Base-by-base conservation (phyloP, 495 filamentous ascomycete species). In the Aspergillus ostianus region DNA sequence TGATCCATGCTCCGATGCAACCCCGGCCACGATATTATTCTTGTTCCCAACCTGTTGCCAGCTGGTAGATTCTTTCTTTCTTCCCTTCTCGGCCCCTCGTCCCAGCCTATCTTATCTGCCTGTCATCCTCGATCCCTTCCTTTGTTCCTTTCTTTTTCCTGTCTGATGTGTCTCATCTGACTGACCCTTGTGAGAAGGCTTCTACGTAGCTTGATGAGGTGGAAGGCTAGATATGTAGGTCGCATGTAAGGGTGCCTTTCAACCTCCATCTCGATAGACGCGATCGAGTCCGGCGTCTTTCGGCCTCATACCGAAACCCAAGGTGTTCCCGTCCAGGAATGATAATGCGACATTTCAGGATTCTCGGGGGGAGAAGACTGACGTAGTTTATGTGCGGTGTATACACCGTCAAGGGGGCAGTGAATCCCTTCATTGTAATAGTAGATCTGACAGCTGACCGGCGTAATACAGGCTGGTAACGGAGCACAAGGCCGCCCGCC, bases 1-100 rank as follows among this genome's bases (percentile, higher is more conserved):
- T 46, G 20, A 18, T 30, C 23, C 18, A 45, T 46, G 20, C 52
- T 45, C 59, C 58, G 55, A 69, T 69, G 66, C 62, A 69, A 69
- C 66, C 63, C 58, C 55, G 58, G 57, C 18, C 20, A 46, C 47
- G 48, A 59, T 61, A 51, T 56, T 60, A 51, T 17, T 56, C 55
- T 52, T 51, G 51, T 63, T 51, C 47, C 15, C 60, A 58, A 58
- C 20, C 53, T 54, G 56, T 51, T 9, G 56, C 56, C 45, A 56
- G 41, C 17, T 27, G 53, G 21, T 47, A 2, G 23, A 26, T 36
- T 18, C 6, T 32, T 52, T 27, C 32, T 45, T 12, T 47, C 13
- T 0, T n/a, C 4, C 17, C 6, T 59, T 51, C 32, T 52, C 50
- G 51, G 51, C 30, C 51, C 51, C 29, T 29, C 15, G 17, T 41